Base-by-base conservation (phyloP, 2,329 filamentous ascomycete species). In the Neophaeococcomyces aloes region DNA sequence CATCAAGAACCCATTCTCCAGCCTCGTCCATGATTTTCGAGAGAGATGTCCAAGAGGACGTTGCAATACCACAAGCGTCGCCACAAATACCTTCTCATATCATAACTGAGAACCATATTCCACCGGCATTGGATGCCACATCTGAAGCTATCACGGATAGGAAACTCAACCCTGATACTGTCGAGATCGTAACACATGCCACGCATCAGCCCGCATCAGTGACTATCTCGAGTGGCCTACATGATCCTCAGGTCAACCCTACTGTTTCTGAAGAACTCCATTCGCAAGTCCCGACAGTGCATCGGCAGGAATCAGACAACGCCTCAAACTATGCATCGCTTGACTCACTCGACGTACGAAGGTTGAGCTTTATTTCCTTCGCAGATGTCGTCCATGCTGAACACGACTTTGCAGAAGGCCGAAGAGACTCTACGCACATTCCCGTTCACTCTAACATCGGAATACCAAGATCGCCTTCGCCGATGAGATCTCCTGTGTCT, bases 331-430 rank as follows among this genome's bases (percentile, higher is more conserved):
- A 89, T 61, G 85, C 81, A 25, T 78, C 81, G 35, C 68, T 89
- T 48, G 87, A 94, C 57, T 75, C 74, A 30, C 73, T 77, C 36
- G 88, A 94, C 56, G 76, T 93, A 14, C 80, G 86, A 35, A 79
- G 89, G 17, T 67, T 96, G 49, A 91, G 84, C 61, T 96, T 96
- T 66, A 94, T 96, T 59, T 94, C 87, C 6, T 96, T 96, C 63
- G 88, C 89, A 48, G 89, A 96, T 57, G 86, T 96, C 7, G 86
- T 96, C 31, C 86, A 94, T 60, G 77, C 76, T 23, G 75, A 79
- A 46, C 67, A 74, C 48, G 67, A 70, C 14, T 64, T 61, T 30
- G 62, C 60, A 17, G 62, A 62, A 38, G 48, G 51, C 42, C 46
- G 75, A 53, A 71, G 81, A 51, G 83, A 89, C 48, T 81, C 79